These are phyloP conservation scores for Paspalum vaginatum DNA, from an alignment of 176 grass and related monocot species.

Conservation along the genomic window DNA sequence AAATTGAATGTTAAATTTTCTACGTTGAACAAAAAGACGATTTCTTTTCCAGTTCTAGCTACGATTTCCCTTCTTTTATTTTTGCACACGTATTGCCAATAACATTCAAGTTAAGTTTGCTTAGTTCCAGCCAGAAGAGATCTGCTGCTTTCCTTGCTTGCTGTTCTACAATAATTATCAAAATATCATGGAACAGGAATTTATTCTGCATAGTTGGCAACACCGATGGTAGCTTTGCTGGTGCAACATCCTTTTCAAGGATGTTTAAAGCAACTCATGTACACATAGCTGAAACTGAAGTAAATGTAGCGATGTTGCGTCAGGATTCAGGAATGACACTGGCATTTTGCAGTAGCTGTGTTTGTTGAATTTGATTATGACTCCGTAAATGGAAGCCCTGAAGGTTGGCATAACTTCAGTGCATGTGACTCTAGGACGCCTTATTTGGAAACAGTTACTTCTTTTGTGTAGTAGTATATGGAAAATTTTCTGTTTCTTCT, in stretches of 20 bases:
- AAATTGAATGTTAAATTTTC: not conserved
- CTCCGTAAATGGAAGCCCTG: not conserved
- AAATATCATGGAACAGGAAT: not conserved
- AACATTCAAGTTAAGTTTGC: not conserved
- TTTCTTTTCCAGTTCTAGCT: not conserved
- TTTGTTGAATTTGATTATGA: conserved; percentile 11
- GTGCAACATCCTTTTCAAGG: conserved; percentile 23
- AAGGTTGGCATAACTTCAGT: not conserved
- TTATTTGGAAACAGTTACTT: not conserved
- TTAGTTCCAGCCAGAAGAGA: not conserved
- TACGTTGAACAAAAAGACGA: not conserved
- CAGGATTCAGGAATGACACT: conserved; percentile 8
- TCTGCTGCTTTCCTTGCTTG: not conserved
- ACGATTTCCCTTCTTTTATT: not conserved
- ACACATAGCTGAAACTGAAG: not conserved
- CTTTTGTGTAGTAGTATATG: not conserved
- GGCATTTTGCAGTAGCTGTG: not conserved
- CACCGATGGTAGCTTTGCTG: not conserved
- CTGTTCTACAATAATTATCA: conserved; percentile 15
- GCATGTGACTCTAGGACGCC: not conserved
- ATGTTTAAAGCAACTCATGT: conserved; percentile 22
- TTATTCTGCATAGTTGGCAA: not conserved
- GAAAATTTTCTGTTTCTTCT: no score
- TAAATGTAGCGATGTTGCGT: not conserved
- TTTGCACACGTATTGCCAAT: not conserved